Evolutionary conservation across 202 grass and related monocot species (phyloP), one percentile per base, ranked within the genome.

Genomic region (Thinopyrum obtusiflorum): DNA sequence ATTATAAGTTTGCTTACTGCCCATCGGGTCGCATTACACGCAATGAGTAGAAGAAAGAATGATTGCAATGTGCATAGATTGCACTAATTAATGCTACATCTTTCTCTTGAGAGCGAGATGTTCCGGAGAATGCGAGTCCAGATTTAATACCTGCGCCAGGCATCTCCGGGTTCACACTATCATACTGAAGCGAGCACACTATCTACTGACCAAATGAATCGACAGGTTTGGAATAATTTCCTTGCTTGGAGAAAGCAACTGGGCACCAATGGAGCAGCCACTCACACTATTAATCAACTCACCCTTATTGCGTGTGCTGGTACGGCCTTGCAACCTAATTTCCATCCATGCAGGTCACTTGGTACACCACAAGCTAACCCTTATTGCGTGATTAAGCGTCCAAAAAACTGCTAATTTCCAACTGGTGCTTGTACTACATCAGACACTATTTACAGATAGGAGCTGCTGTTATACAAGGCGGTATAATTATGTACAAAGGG

Each of bases 241-340:
- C 47, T 77, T 57, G 76, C 83, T 46, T 57, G 18, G 35, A 82
- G 89, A 90, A 70, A 84, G 80, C 84, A 84, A 87, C 75, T 32
- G 11, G 20, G 61, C 66, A 79, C 84, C 84, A 60, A 32, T 76
- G 62, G 10, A 83, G 26, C 84, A 90, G 57, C 80, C 84, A 90
- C 73, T 55, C 74, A 14, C n/a, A 64, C 59, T 13, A 61, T 62
- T 9, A 28, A 36, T 55, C 21, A 20, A 60, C 72, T 64, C 17
- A 79, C 78, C 70, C 28, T 29, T 29, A 29, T 29, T 29, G 28
- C 28, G 42, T 42, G 7, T 10, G 36, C 24, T 64, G 24, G 35
- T 44, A 27, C 59, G 80, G 57, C 9, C 61, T 57, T 68, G 71
- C 46, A 79, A 57, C 25, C 33, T 21, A 46, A 47, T 23, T 39